Conservation (phyloP, 257 asterid species). For the Dorcoceras hygrometricum region DNA sequence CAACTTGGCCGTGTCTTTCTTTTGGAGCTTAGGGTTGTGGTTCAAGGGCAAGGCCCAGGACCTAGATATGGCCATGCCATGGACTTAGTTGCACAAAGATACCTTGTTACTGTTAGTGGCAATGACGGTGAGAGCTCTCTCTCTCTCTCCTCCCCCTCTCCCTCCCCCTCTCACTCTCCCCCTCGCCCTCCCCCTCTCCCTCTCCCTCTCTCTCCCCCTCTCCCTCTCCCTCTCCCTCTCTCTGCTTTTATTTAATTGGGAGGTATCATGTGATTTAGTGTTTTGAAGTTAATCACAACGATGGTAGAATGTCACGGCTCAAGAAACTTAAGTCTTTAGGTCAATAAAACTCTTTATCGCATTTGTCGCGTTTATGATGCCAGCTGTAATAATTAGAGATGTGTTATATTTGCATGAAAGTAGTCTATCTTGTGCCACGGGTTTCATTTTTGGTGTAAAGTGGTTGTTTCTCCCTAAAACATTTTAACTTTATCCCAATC, state of each 20-base stretch:
- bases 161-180: background rate
- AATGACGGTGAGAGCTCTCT: slow-evolving; percentile 69
- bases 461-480: background rate
- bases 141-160: slow-evolving; percentile 7
- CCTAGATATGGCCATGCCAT: slow-evolving; percentile 96
- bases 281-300: background rate
- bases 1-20: slow-evolving; percentile 27
- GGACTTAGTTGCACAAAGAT: slow-evolving; percentile 98
- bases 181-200: background rate
- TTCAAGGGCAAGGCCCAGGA: slow-evolving; percentile 98
- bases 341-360: background rate
- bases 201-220: slow-evolving; percentile 11
- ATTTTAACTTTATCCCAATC: background rate
- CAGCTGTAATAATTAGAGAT: background rate
- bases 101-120: slow-evolving; percentile 88
- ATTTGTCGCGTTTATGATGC: too few relatives aligned
- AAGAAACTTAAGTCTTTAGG: background rate
- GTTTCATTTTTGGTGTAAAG: background rate
- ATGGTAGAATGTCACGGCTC: background rate
- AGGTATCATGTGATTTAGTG: background rate
- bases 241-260: background rate
- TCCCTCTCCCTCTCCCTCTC: slow-evolving; percentile 8
- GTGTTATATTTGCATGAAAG: background rate
- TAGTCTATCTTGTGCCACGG: background rate
- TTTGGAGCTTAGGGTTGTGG: slow-evolving; percentile 67